phyloP scores from a whole-genome alignment of 495 filamentous ascomycete genomes.

The Talaromyces liani region DNA sequence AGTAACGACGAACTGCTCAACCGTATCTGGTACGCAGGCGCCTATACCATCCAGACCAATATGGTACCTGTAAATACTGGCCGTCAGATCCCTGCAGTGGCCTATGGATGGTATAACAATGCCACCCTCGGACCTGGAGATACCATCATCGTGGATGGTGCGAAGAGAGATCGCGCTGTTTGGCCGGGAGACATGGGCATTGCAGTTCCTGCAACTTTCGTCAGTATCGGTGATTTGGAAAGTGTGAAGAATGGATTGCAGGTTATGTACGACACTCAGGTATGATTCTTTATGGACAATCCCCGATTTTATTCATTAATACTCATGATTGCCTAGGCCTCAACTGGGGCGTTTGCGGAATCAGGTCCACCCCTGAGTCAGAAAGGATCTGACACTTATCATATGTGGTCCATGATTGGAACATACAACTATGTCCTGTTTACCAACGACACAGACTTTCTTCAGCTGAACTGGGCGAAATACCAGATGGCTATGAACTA shows the following conservation, averaged over 20 bases:
- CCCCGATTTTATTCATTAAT: not conserved
- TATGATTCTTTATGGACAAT: slow-evolving; percentile 11
- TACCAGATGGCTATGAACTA: slow-evolving; percentile 49
- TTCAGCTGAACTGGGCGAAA: slow-evolving; percentile 39
- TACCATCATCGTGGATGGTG: slow-evolving; percentile 49
- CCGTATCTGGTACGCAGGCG: slow-evolving; percentile 58
- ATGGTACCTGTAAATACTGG: slow-evolving; percentile 47
- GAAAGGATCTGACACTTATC: slow-evolving; percentile 52
- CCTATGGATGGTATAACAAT: slow-evolving; percentile 48
- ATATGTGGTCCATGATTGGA: slow-evolving; percentile 57
- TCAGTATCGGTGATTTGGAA: slow-evolving; percentile 52
- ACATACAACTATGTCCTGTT: slow-evolving; percentile 56
- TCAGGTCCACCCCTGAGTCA: slow-evolving; percentile 52
- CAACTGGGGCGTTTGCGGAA: slow-evolving; percentile 45
- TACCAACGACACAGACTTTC: slow-evolving; percentile 46
- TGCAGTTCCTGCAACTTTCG: slow-evolving; percentile 47
- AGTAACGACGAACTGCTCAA: slow-evolving; percentile 53
- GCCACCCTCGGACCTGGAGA: slow-evolving; percentile 46
- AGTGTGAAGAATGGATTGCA: slow-evolving; percentile 55
- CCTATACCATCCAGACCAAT: slow-evolving; percentile 56
- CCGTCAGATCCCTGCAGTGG: slow-evolving; percentile 41
- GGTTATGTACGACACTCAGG: slow-evolving; percentile 53
- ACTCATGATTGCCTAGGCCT: slow-evolving; percentile 11
- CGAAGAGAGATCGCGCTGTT: slow-evolving; percentile 52
- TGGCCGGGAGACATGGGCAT: slow-evolving; percentile 59